Percentiles rank a stretch among this genome's conserved stretches.
Conservation (phyloP, 108 stramenopile genomes). For the Fragilaria radians region DNA sequence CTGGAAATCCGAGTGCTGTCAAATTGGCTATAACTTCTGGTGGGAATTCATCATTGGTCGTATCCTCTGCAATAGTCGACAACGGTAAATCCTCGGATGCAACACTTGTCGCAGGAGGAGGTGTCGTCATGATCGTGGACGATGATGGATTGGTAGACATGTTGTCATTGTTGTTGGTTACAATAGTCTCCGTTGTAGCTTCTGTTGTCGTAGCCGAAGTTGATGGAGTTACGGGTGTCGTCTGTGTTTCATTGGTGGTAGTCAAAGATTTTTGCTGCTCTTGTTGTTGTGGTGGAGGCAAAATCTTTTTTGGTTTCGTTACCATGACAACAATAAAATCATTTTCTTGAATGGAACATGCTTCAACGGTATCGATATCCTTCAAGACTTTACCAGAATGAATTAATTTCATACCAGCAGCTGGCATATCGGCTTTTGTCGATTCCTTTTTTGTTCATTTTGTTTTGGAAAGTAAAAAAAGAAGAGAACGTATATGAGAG, state of each 20-base stretch:
- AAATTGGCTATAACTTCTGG: slow-evolving; percentile 62
- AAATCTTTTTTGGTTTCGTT: slow-evolving; percentile 83
- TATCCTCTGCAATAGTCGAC: too few species aligned
- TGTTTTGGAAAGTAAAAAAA: too few species aligned
- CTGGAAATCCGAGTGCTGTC: slow-evolving; percentile 79
- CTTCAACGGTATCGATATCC: slow-evolving; percentile 78
- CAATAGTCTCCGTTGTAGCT: slow-evolving; percentile 13
- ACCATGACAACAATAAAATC: slow-evolving; percentile 98
- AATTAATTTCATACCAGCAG: slow-evolving; percentile 87
- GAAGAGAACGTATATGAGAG: too few species aligned
- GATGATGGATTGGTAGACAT: slow-evolving; percentile 26
- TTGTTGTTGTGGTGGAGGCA: slow-evolving; percentile 42
- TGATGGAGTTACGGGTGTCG: slow-evolving; percentile 27
- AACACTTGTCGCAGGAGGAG: slow-evolving; percentile 29
- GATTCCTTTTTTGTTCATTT: too few species aligned
- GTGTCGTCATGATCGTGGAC: slow-evolving; percentile 18
- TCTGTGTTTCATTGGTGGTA: slow-evolving; percentile 28
- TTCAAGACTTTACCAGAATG: slow-evolving; percentile 95
- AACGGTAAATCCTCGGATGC: too few species aligned
- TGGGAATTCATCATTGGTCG: slow-evolving; percentile 57
- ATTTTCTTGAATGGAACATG: slow-evolving; percentile 73
- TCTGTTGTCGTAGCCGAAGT: slow-evolving; percentile 32
- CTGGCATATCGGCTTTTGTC: slow-evolving; percentile 62
- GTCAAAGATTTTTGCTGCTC: slow-evolving; percentile 35
- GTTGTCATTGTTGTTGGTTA: too few species aligned